A percentile compares a stretch with the other conserved stretches of the same genome.
These are phyloP conservation scores for California macrophylla DNA, from an alignment of 441 rosid species.

Conservation along the genomic window DNA sequence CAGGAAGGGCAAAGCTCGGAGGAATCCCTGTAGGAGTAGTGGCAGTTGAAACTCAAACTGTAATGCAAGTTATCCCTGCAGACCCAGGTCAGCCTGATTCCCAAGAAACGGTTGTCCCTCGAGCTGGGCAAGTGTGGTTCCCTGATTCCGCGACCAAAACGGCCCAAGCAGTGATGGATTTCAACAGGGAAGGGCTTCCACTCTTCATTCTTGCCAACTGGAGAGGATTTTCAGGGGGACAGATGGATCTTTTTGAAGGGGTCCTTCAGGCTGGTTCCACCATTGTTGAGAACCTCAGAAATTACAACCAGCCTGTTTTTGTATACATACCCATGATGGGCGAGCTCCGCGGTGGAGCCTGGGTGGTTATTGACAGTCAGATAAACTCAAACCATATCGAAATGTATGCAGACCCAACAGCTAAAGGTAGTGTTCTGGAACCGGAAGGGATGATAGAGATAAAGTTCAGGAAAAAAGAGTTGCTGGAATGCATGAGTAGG, in stretches of 20 bases:
- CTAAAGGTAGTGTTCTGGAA: slow-evolving; percentile 95
- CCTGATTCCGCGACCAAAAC: slow-evolving; percentile 98
- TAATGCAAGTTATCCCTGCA: slow-evolving; percentile 96
- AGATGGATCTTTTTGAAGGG: slow-evolving; percentile 96
- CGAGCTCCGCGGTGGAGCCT: slow-evolving; percentile 99
- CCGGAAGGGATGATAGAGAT: slow-evolving; percentile 98
- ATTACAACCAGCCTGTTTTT: slow-evolving; percentile 93
- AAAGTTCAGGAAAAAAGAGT: slow-evolving; percentile 84
- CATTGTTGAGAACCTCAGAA: slow-evolving; percentile 93
- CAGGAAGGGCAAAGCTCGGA: slow-evolving; percentile 98
- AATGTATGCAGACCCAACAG: slow-evolving; percentile 96
- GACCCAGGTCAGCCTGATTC: slow-evolving; percentile 99
- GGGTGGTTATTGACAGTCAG: slow-evolving; percentile 96
- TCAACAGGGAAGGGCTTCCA: slow-evolving; percentile 91
- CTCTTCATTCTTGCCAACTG: slow-evolving; percentile 96
- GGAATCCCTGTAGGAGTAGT: slow-evolving; percentile 97
- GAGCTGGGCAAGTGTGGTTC: slow-evolving; percentile 99
- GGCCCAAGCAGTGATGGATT: slow-evolving; percentile 94
- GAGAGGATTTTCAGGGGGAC: slow-evolving; percentile 99
- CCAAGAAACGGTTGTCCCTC: slow-evolving; percentile 93
- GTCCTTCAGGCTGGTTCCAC: slow-evolving; percentile 99
- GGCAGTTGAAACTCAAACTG: slow-evolving; percentile 99
- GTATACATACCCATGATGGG: slow-evolving; percentile 98
- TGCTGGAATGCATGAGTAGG: slow-evolving; percentile 95
- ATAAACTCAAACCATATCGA: slow-evolving; percentile 91